Evolutionary conservation across 495 filamentous ascomycete species (phyloP).

Genomic region (Xylaria curta): DNA sequence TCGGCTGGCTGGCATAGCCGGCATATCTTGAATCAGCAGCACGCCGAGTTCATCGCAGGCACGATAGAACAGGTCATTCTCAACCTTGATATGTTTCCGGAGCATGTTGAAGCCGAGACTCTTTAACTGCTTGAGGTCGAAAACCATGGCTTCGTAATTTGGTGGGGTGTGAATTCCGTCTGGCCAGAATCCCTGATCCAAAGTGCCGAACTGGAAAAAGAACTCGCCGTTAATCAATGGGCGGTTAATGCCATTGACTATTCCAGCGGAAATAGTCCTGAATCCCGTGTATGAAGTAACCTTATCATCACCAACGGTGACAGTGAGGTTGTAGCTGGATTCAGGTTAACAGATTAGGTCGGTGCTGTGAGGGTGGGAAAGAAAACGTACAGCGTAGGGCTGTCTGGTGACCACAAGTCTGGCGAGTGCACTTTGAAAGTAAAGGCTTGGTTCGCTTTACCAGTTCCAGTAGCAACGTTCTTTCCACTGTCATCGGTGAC

Average conservation of each 20-base stretch:
- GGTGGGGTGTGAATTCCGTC: conserved; percentile 69
- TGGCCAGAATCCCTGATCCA: conserved; percentile 75
- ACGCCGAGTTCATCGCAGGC: conserved; percentile 70
- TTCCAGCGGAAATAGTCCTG: conserved; percentile 62
- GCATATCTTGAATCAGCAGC: conserved; percentile 73
- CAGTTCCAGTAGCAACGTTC: conserved; percentile 38
- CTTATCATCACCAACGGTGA: conserved; percentile 60
- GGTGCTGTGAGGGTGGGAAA: too few relatives aligned
- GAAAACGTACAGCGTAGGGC: conserved; percentile 55
- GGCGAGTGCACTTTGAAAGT: conserved; percentile 57
- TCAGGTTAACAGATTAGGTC: conserved; percentile 4
- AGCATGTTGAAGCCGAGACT: conserved; percentile 69
- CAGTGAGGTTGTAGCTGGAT: conserved; percentile 61
- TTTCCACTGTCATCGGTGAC: conserved; percentile 51
- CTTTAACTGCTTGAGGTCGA: conserved; percentile 66
- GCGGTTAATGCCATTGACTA: conserved; percentile 63
- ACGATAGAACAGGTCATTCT: conserved; percentile 68
- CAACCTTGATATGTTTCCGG: conserved; percentile 76
- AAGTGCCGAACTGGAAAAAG: conserved; percentile 68
- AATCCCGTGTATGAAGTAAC: conserved; percentile 71
- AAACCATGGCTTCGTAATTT: conserved; percentile 68
- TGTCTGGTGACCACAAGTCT: conserved; percentile 65
- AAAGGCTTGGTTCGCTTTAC: conserved; percentile 54
- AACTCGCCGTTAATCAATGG: conserved; percentile 69
- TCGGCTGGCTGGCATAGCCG: conserved; percentile 53